These are phyloP conservation scores for Pyropia yezoensis DNA, from an alignment of 23 red algal genomes.

Conservation along the genomic window DNA sequence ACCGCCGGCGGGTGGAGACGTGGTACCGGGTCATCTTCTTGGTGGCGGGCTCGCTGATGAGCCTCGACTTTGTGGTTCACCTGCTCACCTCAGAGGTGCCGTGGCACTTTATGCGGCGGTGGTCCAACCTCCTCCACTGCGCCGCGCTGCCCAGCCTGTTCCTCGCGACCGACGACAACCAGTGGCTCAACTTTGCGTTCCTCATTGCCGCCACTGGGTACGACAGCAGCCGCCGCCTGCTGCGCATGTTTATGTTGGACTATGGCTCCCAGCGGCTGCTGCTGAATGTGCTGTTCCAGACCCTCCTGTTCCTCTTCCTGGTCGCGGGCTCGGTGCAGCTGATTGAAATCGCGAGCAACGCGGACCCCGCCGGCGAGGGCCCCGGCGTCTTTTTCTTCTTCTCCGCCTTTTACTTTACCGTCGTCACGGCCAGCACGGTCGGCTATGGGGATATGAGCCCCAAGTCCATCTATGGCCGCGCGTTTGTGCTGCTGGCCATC, in stretches of 20 bases:
- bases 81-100: slow-evolving; percentile 14
- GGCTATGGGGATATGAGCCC: slow-evolving; percentile 72
- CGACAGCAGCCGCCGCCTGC: slow-evolving; percentile 12
- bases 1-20: slow-evolving; percentile 15
- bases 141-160: slow-evolving; percentile 41
- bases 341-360: slow-evolving; percentile 49
- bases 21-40: slow-evolving; percentile 27
- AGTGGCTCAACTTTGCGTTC: slow-evolving; percentile 53
- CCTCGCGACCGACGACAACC: slow-evolving; percentile 21
- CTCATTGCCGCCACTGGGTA: slow-evolving; percentile 27
- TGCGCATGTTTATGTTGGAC: slow-evolving; percentile 19
- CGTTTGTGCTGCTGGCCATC: slow-evolving; percentile 59
- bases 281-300: slow-evolving; percentile 20
- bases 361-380: slow-evolving; percentile 1
- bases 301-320: slow-evolving; percentile 44
- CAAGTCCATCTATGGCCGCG: slow-evolving; percentile 41
- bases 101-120: no score
- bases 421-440: slow-evolving; percentile 67
- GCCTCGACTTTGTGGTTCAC: slow-evolving; percentile 16
- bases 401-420: slow-evolving; percentile 55
- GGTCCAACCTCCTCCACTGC: slow-evolving; percentile 15
- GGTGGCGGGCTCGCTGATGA: slow-evolving; percentile 13
- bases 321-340: slow-evolving; percentile 49
- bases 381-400: slow-evolving; percentile 61
- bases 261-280: slow-evolving; percentile 36